Conservation (phyloP, 1,284 basidiomycete genomes). For the Ceratobasidium sp. region DNA sequence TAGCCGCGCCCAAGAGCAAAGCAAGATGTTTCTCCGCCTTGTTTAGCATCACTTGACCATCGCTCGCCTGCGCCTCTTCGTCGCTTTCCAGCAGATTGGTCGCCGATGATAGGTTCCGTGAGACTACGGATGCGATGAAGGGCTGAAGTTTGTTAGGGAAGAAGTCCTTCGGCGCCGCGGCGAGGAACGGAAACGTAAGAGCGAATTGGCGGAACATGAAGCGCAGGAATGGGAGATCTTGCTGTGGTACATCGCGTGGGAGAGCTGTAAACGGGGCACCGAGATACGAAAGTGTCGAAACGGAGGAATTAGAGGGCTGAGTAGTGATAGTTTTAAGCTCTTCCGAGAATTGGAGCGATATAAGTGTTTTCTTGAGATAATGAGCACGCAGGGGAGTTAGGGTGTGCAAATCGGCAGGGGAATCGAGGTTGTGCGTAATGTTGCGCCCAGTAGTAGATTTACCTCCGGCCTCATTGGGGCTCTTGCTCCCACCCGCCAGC, state of each 20-base stretch:
- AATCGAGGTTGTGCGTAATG: constrained; percentile 42
- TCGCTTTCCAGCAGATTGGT: constrained; percentile 66
- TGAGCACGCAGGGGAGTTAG: constrained; percentile 91
- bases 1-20: constrained; percentile 83
- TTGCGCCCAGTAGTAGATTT: constrained; percentile 42
- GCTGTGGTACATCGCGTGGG: constrained; percentile 68
- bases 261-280: constrained; percentile 87
- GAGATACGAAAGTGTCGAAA: constrained; percentile 86
- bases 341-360: constrained; percentile 83
- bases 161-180: constrained; percentile 86
- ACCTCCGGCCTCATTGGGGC: constrained; percentile 4
- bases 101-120: constrained; percentile 79
- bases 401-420: constrained; percentile 34
- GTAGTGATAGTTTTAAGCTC: constrained; percentile 82
- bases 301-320: constrained; percentile 65
- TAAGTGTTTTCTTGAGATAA: constrained; percentile 95
- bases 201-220: constrained; percentile 93
- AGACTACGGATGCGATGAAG: constrained; percentile 84
- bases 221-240: constrained; percentile 88
- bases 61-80: constrained; percentile 64
- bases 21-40: constrained; percentile 88
- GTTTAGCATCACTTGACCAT: constrained; percentile 71
- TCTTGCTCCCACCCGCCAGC: constrained; percentile 10
- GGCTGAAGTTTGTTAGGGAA: constrained; percentile 94
- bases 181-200: constrained; percentile 93